Percentiles rank a stretch among this genome's conserved stretches.
phyloP scores from a whole-genome alignment of 345 rosid genomes.

The Eucalyptus caleyi region DNA sequence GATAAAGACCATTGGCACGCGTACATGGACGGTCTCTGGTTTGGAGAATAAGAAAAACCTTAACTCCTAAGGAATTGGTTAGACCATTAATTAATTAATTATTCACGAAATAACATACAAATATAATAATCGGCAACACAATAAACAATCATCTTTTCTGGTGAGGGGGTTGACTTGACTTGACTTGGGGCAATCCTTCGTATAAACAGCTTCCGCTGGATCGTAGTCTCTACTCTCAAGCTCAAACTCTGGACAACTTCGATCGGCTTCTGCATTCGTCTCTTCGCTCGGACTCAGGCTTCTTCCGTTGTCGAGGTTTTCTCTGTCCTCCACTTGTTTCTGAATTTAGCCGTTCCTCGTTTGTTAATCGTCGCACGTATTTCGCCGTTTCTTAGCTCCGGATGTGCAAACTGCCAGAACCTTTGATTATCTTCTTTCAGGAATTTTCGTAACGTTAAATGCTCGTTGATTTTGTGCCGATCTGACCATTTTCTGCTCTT shows the following conservation, averaged over 20 bases:
- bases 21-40: too few relatives aligned
- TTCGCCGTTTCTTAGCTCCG: neutral
- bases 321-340: neutral
- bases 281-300: neutral
- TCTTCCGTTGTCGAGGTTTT: neutral
- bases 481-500: too few relatives aligned
- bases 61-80: too few relatives aligned
- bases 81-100: too few relatives aligned
- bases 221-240: neutral
- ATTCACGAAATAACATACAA: neutral
- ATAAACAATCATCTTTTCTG: too few relatives aligned
- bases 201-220: neutral
- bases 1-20: too few relatives aligned
- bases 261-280: neutral
- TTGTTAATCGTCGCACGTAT: neutral
- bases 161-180: too few relatives aligned
- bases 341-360: neutral
- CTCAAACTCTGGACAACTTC: neutral
- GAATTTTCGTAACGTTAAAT: too few relatives aligned
- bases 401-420: neutral
- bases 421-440: neutral
- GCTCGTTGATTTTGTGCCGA: too few relatives aligned
- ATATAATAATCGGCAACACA: too few relatives aligned
- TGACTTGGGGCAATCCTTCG: neutral
- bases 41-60: too few relatives aligned